A percentile compares a stretch with the other conserved stretches of the same genome.
These are phyloP conservation scores for Xylariales sp. DNA, from an alignment of 2,329 filamentous ascomycete genomes.

Conservation along the genomic window DNA sequence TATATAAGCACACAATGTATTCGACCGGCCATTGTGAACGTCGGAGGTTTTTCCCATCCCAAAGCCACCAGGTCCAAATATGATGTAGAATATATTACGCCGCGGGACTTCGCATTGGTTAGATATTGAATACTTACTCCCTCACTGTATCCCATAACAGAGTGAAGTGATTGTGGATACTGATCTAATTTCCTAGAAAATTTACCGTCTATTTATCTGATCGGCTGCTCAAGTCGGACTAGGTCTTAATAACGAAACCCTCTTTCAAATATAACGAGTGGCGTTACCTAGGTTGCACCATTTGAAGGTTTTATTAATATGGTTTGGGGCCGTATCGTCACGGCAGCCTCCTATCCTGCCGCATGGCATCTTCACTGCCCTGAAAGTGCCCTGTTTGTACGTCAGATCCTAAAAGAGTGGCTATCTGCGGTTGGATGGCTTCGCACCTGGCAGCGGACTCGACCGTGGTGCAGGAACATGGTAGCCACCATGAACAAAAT, in stretches of 20 bases:
- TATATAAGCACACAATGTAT: not conserved
- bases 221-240: not conserved
- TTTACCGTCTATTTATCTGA: not conserved
- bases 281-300: not conserved
- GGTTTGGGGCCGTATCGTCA: slow-evolving; percentile 7
- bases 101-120: not conserved
- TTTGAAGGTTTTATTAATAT: slow-evolving; percentile 1
- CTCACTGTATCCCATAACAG: not conserved
- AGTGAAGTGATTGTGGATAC: not conserved
- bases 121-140: not conserved
- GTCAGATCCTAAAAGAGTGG: slow-evolving; percentile 13
- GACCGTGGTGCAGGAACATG: slow-evolving; percentile 32
- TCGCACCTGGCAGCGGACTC: slow-evolving; percentile 35
- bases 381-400: slow-evolving; percentile 9
- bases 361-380: slow-evolving; percentile 12
- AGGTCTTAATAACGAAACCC: not conserved
- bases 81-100: not conserved
- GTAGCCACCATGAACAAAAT: slow-evolving; percentile 33
- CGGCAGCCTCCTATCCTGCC: slow-evolving; percentile 28
- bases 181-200: not conserved
- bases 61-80: not conserved
- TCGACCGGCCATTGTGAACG: not conserved
- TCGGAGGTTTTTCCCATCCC: not conserved
- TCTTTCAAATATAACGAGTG: not conserved
- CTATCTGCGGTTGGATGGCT: slow-evolving; percentile 5